These are phyloP conservation scores for Aspergillus coremiiformis DNA, from an alignment of 495 filamentous ascomycete species.

Conservation along the genomic window DNA sequence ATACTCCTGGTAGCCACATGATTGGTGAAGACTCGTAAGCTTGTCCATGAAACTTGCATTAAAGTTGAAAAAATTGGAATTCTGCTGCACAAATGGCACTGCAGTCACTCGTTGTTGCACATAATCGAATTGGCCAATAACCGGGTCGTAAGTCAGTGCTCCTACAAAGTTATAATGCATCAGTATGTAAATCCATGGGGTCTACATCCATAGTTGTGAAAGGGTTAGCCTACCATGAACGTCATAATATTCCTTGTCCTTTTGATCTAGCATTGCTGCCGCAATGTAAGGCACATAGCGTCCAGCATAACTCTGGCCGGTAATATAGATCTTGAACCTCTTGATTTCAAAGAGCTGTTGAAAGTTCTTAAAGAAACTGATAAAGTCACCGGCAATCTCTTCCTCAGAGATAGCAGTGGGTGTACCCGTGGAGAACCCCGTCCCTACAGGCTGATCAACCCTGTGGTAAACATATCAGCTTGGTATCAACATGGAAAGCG, in stretches of 20 bases:
- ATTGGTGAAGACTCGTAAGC: slow-evolving; percentile 40
- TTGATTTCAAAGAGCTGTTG: slow-evolving; percentile 52
- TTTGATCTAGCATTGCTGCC: slow-evolving; percentile 42
- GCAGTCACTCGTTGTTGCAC: slow-evolving; percentile 35
- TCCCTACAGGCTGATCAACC: slow-evolving; percentile 52
- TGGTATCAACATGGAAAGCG: neutral
- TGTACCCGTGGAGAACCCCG: slow-evolving; percentile 49
- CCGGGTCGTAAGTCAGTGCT: slow-evolving; percentile 36
- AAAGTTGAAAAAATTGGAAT: slow-evolving; percentile 48
- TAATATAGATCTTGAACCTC: slow-evolving; percentile 54
- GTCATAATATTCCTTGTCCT: slow-evolving; percentile 44
- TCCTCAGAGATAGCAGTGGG: slow-evolving; percentile 48
- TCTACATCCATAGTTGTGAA: neutral
- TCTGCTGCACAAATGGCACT: slow-evolving; percentile 44
- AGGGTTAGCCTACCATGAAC: slow-evolving; percentile 26
- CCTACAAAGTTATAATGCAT: slow-evolving; percentile 15
- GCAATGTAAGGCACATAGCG: slow-evolving; percentile 51
- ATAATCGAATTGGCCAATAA: slow-evolving; percentile 36
- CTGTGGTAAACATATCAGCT: slow-evolving; percentile 11
- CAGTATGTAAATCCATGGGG: neutral
- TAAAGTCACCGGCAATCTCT: slow-evolving; percentile 51
- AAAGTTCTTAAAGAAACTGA: slow-evolving; percentile 60
- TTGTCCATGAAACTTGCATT: slow-evolving; percentile 46
- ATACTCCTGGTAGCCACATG: slow-evolving; percentile 51
- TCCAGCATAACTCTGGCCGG: slow-evolving; percentile 55